Evolutionary conservation across 257 asterid genomes (phyloP).

Genomic region (Perilla frutescens): DNA sequence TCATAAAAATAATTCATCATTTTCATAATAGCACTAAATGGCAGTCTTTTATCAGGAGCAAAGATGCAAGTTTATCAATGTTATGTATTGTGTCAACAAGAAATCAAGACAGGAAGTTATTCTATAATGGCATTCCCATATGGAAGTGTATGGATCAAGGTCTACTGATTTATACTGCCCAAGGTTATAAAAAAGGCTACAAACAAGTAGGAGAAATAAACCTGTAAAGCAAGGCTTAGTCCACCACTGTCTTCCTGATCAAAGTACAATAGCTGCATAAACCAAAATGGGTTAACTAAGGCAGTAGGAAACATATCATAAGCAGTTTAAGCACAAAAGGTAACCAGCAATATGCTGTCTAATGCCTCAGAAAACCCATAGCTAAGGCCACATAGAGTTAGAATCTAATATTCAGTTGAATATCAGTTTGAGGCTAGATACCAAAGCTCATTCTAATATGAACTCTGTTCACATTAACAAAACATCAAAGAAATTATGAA

Average conservation of each 20-base stretch:
- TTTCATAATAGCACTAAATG: conserved; percentile 6
- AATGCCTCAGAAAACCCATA: too few species aligned
- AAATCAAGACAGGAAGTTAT: conserved; percentile 12
- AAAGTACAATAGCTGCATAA: conserved; percentile 83
- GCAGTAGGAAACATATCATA: conserved; percentile 21
- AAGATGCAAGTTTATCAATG: not conserved
- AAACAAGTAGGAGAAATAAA: conserved; percentile 6
- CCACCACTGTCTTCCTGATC: conserved; percentile 91
- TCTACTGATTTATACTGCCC: not conserved
- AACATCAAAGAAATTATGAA: too few species aligned
- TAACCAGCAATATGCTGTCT: too few species aligned
- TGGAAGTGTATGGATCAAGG: conserved; percentile 22
- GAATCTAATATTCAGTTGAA: too few species aligned
- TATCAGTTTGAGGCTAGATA: too few species aligned
- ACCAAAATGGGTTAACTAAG: conserved; percentile 28
- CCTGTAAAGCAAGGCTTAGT: conserved; percentile 91
- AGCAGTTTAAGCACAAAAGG: too few species aligned
- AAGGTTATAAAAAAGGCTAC: not conserved
- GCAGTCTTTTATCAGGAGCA: conserved; percentile 4
- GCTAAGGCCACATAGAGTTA: too few species aligned
- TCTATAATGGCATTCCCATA: not conserved
- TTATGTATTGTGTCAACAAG: not conserved
- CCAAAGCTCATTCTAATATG: too few species aligned
- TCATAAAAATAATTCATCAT: not conserved
- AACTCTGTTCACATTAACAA: too few species aligned